Conservation (phyloP, 345 rosid species). For the Boechera divaricarpa region DNA sequence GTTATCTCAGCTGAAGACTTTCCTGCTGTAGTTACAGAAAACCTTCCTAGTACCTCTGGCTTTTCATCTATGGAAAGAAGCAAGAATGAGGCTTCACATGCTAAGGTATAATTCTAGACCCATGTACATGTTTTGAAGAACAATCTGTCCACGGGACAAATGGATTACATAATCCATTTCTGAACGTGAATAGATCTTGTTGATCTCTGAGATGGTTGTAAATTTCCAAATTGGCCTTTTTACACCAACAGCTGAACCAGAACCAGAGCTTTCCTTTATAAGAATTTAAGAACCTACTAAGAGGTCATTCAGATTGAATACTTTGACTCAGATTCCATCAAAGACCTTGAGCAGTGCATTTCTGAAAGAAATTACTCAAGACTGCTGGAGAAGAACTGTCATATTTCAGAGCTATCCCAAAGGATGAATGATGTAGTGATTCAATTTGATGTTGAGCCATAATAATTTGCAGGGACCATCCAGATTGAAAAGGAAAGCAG, state of each 20-base stretch:
- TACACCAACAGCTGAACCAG: conserved; percentile 43
- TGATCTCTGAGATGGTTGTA: conserved; percentile 37
- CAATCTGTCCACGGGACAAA: conserved; percentile 15
- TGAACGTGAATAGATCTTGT: conserved; percentile 31
- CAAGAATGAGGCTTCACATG: conserved; percentile 40
- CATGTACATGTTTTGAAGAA: conserved; percentile 24
- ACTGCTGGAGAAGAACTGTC: conserved; percentile 29
- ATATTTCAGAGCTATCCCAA: conserved; percentile 35
- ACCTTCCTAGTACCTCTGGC: conserved; percentile 44
- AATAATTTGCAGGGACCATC: conserved; percentile 47
- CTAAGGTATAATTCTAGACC: conserved; percentile 50
- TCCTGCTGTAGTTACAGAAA: conserved; percentile 41
- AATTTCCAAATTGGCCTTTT: conserved; percentile 36
- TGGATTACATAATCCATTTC: conserved; percentile 17
- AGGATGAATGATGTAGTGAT: conserved; percentile 22
- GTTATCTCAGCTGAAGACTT: conserved; percentile 35
- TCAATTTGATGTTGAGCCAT: conserved; percentile 27
- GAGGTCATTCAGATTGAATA: conserved; percentile 45
- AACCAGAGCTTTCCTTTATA: conserved; percentile 44
- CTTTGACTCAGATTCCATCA: conserved; percentile 38
- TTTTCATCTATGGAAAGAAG: conserved; percentile 41
- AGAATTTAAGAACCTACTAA: conserved; percentile 37
- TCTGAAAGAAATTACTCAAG: conserved; percentile 36
- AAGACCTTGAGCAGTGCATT: conserved; percentile 36
- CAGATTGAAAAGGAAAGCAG: conserved; percentile 59